These are phyloP conservation scores for Grammothele lineata DNA, from an alignment of 768 basidiomycete species.

Conservation along the genomic window DNA sequence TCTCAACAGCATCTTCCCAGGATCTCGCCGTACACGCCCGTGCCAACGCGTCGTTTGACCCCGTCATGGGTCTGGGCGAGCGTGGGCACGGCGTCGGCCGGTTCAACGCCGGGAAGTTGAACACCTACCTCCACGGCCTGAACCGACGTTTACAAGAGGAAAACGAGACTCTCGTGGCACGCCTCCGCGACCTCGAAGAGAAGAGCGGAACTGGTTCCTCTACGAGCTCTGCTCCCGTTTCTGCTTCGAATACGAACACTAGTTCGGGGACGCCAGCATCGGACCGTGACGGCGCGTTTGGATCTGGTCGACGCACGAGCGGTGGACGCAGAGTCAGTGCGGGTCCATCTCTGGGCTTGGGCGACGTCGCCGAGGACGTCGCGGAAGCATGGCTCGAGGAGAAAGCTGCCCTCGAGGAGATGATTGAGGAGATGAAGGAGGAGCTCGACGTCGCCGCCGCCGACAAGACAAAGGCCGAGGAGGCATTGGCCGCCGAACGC, in stretches of 20 bases:
- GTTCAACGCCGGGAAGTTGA: slow-evolving; percentile 84
- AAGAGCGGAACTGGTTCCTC: slow-evolving; percentile 19
- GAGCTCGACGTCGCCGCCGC: slow-evolving; percentile 33
- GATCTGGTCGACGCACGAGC: slow-evolving; percentile 30
- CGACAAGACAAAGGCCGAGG: slow-evolving; percentile 36
- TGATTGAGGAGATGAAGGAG: slow-evolving; percentile 28
- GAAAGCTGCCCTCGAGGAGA: slow-evolving; percentile 47
- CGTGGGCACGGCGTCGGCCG: slow-evolving; percentile 65
- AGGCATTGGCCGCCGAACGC: slow-evolving; percentile 49
- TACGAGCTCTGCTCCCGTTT: not conserved
- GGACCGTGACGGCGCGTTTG: too few species aligned
- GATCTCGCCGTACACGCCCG: slow-evolving; percentile 77
- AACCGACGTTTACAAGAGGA: slow-evolving; percentile 84
- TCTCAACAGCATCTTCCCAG: slow-evolving; percentile 84
- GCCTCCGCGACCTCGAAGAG: slow-evolving; percentile 52
- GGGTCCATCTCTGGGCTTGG: slow-evolving; percentile 45
- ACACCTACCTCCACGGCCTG: slow-evolving; percentile 80
- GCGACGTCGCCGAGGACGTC: slow-evolving; percentile 61
- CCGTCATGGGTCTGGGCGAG: slow-evolving; percentile 68
- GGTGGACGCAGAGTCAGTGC: slow-evolving; percentile 47
- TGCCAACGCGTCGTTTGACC: slow-evolving; percentile 87
- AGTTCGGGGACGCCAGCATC: slow-evolving; percentile 13
- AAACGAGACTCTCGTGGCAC: slow-evolving; percentile 62
- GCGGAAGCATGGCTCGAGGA: slow-evolving; percentile 71
- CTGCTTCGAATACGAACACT: slow-evolving; percentile 2